phyloP scores from a whole-genome alignment of 345 rosid species.

The Euphorbia tirucalli region DNA sequence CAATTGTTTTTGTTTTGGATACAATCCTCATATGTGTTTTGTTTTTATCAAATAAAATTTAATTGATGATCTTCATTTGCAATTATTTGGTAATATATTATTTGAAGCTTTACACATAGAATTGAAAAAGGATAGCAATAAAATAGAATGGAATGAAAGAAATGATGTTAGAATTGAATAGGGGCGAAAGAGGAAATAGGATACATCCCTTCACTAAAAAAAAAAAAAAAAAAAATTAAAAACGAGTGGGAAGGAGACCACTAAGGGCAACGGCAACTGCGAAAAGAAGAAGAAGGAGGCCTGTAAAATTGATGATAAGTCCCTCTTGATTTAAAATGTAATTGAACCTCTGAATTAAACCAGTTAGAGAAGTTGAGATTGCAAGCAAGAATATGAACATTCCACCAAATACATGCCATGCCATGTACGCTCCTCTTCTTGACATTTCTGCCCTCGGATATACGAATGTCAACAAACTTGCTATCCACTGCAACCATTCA shows the following conservation, averaged over 20 bases:
- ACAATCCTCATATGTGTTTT: no score
- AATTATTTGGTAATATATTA: no score
- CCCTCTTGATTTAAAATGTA: conserved; percentile 29
- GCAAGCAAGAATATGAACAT: conserved; percentile 39
- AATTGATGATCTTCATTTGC: no score
- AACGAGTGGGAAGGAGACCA: conserved; percentile 32
- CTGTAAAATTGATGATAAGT: conserved; percentile 46
- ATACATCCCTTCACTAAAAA: no score
- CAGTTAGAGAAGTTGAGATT: conserved; percentile 43
- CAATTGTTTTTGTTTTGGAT: no score
- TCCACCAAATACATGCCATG: conserved; percentile 53
- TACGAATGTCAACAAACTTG: conserved; percentile 43
- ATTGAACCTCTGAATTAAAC: conserved; percentile 33
- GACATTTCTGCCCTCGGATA: conserved; percentile 36
- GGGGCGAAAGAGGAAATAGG: no score
- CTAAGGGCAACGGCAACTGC: conserved; percentile 40
- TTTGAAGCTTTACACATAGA: no score
- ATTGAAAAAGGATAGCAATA: no score
- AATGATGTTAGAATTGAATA: no score
- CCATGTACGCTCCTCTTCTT: conserved; percentile 34
- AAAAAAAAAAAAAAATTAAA: no score
- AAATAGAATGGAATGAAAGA: no score
- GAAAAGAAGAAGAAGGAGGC: conserved; percentile 43
- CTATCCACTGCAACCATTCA: conserved; percentile 46
- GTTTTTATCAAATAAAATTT: no score